Percentiles rank a stretch among this genome's conserved stretches.
Evolutionary conservation across 2,329 filamentous ascomycete genomes (phyloP).

Genomic region (Paraphoma chrysanthemicola): DNA sequence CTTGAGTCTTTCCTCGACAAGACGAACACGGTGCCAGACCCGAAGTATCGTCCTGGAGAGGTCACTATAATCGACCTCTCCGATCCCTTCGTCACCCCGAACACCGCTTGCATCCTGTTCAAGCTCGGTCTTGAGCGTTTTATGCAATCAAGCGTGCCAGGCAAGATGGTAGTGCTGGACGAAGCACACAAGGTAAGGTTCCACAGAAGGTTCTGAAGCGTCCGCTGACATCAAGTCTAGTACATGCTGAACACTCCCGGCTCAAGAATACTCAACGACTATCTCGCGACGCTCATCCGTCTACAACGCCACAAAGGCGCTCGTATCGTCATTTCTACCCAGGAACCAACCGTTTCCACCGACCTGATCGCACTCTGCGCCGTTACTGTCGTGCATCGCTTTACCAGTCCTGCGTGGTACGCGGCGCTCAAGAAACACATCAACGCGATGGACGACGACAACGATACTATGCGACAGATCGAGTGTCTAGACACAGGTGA

Average conservation of each 20-base stretch:
- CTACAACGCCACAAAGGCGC: slow-evolving; percentile 73
- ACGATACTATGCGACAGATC: slow-evolving; percentile 54
- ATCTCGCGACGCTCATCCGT: slow-evolving; percentile 68
- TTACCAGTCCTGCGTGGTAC: slow-evolving; percentile 71
- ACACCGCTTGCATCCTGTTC: slow-evolving; percentile 74
- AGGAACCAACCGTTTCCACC: slow-evolving; percentile 76
- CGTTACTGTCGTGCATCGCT: slow-evolving; percentile 75
- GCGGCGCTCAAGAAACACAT: slow-evolving; percentile 55
- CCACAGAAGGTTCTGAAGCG: background rate
- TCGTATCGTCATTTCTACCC: slow-evolving; percentile 75
- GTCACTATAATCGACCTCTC: slow-evolving; percentile 76
- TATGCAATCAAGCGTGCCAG: slow-evolving; percentile 53
- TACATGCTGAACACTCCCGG: slow-evolving; percentile 65
- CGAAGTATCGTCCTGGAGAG: slow-evolving; percentile 51
- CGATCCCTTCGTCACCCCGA: slow-evolving; percentile 72
- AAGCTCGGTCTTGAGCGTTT: slow-evolving; percentile 74
- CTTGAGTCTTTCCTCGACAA: slow-evolving; percentile 69
- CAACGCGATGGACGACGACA: slow-evolving; percentile 37
- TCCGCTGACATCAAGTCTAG: slow-evolving; percentile 30
- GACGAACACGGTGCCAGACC: slow-evolving; percentile 10
- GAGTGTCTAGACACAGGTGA: slow-evolving; percentile 57
- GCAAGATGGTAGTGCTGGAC: slow-evolving; percentile 73
- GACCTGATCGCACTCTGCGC: slow-evolving; percentile 74
- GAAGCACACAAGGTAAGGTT: slow-evolving; percentile 73
- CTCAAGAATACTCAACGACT: slow-evolving; percentile 67